Conservation (phyloP, 257 asterid genomes). For the Solanum ahanhuiri region DNA sequence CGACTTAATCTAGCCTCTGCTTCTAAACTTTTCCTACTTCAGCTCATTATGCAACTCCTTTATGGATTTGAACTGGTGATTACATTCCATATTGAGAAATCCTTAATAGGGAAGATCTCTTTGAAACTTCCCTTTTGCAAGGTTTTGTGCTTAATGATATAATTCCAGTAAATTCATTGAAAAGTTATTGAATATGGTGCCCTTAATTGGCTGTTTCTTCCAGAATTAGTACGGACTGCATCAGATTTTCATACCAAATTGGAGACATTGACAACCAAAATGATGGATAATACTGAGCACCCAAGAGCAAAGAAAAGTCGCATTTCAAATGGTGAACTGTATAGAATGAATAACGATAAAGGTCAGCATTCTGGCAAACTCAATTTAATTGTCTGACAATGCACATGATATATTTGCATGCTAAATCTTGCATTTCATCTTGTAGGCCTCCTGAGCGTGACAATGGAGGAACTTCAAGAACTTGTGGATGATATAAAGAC, state of each 20-base stretch:
- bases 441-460: not conserved
- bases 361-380: not conserved
- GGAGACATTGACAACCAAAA: not conserved
- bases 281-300: not conserved
- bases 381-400: not conserved
- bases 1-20: not conserved
- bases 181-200: not conserved
- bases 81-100: not conserved
- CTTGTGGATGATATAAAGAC: not conserved
- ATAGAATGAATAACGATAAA: not conserved
- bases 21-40: not conserved
- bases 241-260: not conserved
- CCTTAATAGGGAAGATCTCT: not conserved
- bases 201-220: not conserved
- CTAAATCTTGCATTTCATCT: not conserved
- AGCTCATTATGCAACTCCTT: not conserved
- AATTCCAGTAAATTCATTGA: not conserved
- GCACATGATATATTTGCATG: not conserved
- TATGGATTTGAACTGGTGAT: not conserved
- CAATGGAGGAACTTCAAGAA: constrained; percentile 1
- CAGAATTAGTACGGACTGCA: not conserved
- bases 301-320: not conserved
- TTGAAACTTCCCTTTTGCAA: not conserved
- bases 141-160: not conserved
- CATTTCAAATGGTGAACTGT: not conserved